phyloP scores from a whole-genome alignment of 257 asterid species.

The Penstemon davidsonii region DNA sequence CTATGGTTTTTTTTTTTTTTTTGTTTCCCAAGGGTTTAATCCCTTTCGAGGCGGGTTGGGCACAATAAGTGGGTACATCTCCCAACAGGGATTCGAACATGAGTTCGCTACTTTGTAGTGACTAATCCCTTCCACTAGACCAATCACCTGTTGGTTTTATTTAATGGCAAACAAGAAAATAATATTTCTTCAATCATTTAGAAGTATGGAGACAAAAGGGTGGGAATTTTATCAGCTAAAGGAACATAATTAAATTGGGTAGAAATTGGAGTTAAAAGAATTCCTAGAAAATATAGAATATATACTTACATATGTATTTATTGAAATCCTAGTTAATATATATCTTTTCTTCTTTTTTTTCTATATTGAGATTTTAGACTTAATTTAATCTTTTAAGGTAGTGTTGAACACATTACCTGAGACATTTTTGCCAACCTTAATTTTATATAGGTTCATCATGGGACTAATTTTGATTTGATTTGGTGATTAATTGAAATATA shows the following conservation, averaged over 20 bases:
- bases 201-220: constrained; percentile 7
- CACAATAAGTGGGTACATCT: no score
- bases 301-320: no score
- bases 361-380: neutral
- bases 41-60: no score
- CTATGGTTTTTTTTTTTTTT: no score
- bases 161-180: constrained; percentile 26
- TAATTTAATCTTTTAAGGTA: no score
- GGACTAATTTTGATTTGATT: neutral
- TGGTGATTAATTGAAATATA: no score
- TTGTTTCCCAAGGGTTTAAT: no score
- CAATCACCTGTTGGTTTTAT: no score
- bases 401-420: neutral
- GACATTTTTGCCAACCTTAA: neutral
- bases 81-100: no score
- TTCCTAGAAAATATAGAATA: neutral
- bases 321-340: neutral
- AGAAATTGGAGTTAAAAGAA: constrained; percentile 27
- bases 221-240: neutral
- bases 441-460: neutral
- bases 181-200: constrained; percentile 23
- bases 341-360: constrained; percentile 10
- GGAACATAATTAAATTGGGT: neutral
- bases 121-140: no score
- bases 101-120: no score